Conservation (phyloP, 106 monocot genomes). For the Phalaenopsis aphrodite region DNA sequence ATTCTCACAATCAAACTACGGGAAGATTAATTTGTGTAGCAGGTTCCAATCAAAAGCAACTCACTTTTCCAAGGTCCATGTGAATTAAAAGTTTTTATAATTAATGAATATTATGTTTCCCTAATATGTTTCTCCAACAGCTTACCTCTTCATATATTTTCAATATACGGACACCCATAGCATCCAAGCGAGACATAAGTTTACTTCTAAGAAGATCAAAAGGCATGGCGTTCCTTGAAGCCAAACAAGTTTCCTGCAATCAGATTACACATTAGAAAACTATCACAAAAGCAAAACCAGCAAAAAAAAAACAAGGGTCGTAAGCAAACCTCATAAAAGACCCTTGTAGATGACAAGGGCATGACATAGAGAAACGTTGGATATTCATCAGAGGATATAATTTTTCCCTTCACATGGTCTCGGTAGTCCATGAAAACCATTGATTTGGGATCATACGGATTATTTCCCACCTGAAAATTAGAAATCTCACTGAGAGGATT, state of each 20-base stretch:
- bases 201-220: slow-evolving; percentile 85
- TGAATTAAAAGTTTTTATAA: neutral
- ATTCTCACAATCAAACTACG: too few relatives aligned
- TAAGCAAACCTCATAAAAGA: slow-evolving; percentile 72
- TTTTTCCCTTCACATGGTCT: slow-evolving; percentile 57
- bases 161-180: slow-evolving; percentile 76
- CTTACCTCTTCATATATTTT: slow-evolving; percentile 88
- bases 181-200: slow-evolving; percentile 71
- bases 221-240: slow-evolving; percentile 90
- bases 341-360: slow-evolving; percentile 84
- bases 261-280: slow-evolving; percentile 7
- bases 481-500: slow-evolving; percentile 15
- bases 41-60: neutral
- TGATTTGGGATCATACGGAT: slow-evolving; percentile 92
- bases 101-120: neutral
- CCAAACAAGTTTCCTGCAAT: slow-evolving; percentile 91
- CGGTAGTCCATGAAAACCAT: slow-evolving; percentile 99
- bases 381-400: slow-evolving; percentile 34
- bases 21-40: neutral
- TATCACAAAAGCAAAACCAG: neutral
- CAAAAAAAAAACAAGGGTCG: neutral
- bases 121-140: neutral
- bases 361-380: slow-evolving; percentile 98
- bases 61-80: neutral
- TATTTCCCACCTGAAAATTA: slow-evolving; percentile 88